A percentile compares a stretch with the other conserved stretches of the same genome.
phyloP scores from a whole-genome alignment of 2,329 filamentous ascomycete species.

The Tolypocladium ophioglossoides region DNA sequence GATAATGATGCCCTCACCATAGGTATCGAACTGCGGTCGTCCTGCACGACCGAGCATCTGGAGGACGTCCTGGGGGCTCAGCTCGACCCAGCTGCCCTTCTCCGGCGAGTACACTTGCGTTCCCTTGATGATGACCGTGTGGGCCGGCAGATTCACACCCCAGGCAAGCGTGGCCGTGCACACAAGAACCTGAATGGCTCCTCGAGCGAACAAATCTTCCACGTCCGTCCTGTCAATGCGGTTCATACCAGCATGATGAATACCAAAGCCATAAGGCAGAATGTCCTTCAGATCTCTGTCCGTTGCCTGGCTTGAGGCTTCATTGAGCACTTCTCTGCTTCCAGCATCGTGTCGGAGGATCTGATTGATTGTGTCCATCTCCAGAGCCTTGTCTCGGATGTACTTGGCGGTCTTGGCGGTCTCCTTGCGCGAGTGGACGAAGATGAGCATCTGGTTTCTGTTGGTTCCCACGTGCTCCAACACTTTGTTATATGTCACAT shows the following conservation, averaged over 20 bases:
- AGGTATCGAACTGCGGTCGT: conserved; percentile 92
- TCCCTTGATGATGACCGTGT: conserved; percentile 98
- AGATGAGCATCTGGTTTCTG: conserved; percentile 96
- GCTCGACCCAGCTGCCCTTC: conserved; percentile 96
- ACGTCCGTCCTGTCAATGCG: conserved; percentile 90
- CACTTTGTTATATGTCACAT: conserved; percentile 95
- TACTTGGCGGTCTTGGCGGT: conserved; percentile 96
- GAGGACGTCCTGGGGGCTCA: conserved; percentile 93
- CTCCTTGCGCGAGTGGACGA: conserved; percentile 96
- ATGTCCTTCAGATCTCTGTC: conserved; percentile 89
- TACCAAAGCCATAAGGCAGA: conserved; percentile 92
- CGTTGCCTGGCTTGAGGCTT: conserved; percentile 71
- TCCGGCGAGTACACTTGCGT: conserved; percentile 97
- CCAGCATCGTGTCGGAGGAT: conserved; percentile 89
- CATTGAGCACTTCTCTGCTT: conserved; percentile 75
- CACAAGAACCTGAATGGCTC: conserved; percentile 87
- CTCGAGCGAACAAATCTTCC: conserved; percentile 86
- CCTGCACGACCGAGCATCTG: conserved; percentile 98
- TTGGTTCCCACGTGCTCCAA: conserved; percentile 90
- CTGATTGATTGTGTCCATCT: conserved; percentile 92
- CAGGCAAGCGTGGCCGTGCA: conserved; percentile 97
- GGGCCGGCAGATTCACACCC: conserved; percentile 96
- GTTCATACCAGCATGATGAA: conserved; percentile 96
- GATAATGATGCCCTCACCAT: conserved; percentile 97
- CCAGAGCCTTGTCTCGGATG: conserved; percentile 92